Evolutionary conservation across 78 protist genomes (phyloP).

Genomic region (Planoprotostelium fungivorum): DNA sequence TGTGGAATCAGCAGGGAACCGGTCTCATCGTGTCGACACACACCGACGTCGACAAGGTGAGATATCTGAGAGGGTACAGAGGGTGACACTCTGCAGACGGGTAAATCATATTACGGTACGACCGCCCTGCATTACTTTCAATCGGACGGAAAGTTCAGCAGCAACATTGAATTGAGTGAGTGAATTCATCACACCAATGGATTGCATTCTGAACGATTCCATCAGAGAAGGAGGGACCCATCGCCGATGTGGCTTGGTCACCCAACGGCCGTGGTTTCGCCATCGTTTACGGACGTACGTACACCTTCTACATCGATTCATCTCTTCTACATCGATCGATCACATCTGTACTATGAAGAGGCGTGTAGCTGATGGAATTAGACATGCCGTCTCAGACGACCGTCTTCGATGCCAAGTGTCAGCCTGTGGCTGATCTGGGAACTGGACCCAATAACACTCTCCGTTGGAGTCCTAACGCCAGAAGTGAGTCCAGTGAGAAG

Average conservation of each 20-base stretch:
- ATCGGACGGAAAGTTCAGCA: constrained; percentile 24
- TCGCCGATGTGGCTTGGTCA: constrained; percentile 57
- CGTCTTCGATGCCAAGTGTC: constrained; percentile 36
- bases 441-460: constrained; percentile 49
- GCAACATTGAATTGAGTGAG: constrained; percentile 19
- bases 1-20: constrained; percentile 42
- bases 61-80: neutral
- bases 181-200: too few species aligned
- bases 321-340: too few species aligned
- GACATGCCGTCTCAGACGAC: constrained; percentile 51
- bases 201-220: too few species aligned
- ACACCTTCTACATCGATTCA: too few species aligned
- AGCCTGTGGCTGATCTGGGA: constrained; percentile 49
- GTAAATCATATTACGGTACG: constrained; percentile 57
- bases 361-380: too few species aligned
- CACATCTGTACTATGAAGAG: too few species aligned
- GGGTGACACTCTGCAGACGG: constrained; percentile 41
- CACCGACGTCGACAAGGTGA: constrained; percentile 15
- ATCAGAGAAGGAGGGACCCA: constrained; percentile 27
- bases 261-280: constrained; percentile 39
- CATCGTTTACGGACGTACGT: constrained; percentile 34
- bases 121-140: constrained; percentile 43
- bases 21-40: constrained; percentile 24
- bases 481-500: neutral
- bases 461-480: constrained; percentile 57